A percentile compares a stretch with the other conserved stretches of the same genome.
phyloP scores from a whole-genome alignment of 345 rosid species.

The Dipteronia sinensis region DNA sequence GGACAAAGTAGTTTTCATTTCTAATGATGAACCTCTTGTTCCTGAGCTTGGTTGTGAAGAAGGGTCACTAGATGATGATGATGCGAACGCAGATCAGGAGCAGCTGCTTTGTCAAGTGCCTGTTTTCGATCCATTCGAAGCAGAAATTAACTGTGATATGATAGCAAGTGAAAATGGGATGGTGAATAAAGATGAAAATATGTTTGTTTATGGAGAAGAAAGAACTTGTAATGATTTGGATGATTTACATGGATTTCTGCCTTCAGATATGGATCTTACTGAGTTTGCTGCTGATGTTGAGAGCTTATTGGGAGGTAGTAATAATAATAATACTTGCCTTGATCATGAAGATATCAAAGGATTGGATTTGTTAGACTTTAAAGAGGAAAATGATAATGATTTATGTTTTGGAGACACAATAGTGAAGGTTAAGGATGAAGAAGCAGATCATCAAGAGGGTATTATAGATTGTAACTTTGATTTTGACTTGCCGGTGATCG shows the following conservation, averaged over 20 bases:
- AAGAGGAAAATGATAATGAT: conserved; percentile 20
- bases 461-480: conserved; percentile 27
- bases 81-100: conserved; percentile 32
- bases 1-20: conserved; percentile 11
- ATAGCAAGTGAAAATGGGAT: background rate
- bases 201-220: conserved; percentile 18
- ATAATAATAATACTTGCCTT: background rate
- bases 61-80: conserved; percentile 31
- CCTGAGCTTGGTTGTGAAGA: conserved; percentile 55
- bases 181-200: conserved; percentile 22
- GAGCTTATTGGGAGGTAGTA: conserved; percentile 34
- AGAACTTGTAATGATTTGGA: conserved; percentile 28
- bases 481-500: conserved; percentile 7
- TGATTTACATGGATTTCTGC: conserved; percentile 34
- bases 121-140: conserved; percentile 44
- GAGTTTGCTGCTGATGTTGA: conserved; percentile 54
- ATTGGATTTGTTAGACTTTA: conserved; percentile 20
- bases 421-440: conserved; percentile 42
- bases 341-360: conserved; percentile 35
- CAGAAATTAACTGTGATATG: conserved; percentile 19
- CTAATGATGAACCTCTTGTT: conserved; percentile 41
- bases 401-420: background rate
- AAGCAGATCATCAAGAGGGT: conserved; percentile 10
- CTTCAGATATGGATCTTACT: conserved; percentile 51
- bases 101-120: conserved; percentile 48